These are phyloP conservation scores for Aspergillus latus DNA, from an alignment of 2,329 filamentous ascomycete genomes.

Conservation along the genomic window DNA sequence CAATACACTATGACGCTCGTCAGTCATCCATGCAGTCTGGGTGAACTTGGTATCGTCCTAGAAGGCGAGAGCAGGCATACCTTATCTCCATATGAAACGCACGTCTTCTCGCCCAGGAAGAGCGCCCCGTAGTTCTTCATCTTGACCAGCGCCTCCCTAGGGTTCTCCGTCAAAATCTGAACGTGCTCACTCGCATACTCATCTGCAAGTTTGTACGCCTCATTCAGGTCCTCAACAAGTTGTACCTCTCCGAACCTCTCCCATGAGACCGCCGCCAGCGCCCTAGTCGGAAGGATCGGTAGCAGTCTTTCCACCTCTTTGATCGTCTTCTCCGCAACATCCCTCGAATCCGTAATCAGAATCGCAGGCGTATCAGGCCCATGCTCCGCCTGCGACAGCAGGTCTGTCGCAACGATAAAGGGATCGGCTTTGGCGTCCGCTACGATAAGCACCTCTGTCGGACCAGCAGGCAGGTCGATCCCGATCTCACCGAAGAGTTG, in stretches of 20 bases:
- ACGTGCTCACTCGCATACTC: constrained; percentile 54
- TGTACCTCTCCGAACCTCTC: constrained; percentile 49
- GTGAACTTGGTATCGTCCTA: too few species aligned
- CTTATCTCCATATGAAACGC: constrained; percentile 57
- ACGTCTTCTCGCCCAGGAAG: constrained; percentile 54
- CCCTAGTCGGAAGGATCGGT: constrained; percentile 44
- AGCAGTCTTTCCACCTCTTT: constrained; percentile 41
- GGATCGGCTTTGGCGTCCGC: constrained; percentile 51
- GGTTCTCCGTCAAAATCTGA: constrained; percentile 50
- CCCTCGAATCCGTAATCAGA: constrained; percentile 50
- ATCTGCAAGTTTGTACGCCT: constrained; percentile 49
- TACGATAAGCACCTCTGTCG: constrained; percentile 54
- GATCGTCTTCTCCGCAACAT: constrained; percentile 42
- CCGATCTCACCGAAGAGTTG: constrained; percentile 56
- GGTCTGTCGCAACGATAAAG: constrained; percentile 47
- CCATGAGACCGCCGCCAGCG: constrained; percentile 49
- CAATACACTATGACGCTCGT: constrained; percentile 45
- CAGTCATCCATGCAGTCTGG: too few species aligned
- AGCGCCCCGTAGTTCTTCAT: constrained; percentile 54
- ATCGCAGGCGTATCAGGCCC: constrained; percentile 54
- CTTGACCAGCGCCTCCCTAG: constrained; percentile 51
- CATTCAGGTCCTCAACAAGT: constrained; percentile 45
- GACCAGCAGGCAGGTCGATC: constrained; percentile 56
- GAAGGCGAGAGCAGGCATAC: constrained; percentile 23
- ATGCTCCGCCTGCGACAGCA: constrained; percentile 54